Conservation (phyloP, 106 monocot genomes). For the Vanilla planifolia region DNA sequence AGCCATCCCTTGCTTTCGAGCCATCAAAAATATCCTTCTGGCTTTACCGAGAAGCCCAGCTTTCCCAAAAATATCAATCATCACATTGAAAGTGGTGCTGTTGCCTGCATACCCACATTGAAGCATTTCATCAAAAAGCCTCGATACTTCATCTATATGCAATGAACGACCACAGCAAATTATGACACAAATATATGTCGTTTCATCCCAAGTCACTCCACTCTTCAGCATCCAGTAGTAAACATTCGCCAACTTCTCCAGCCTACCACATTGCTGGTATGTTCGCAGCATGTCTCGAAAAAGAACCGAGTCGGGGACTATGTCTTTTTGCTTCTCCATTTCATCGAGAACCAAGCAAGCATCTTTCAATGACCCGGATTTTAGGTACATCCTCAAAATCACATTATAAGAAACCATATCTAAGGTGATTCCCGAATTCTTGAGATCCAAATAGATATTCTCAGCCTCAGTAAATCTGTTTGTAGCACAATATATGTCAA, state of each 20-base stretch:
- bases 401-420: slow-evolving; percentile 91
- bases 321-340: slow-evolving; percentile 65
- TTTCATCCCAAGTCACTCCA: slow-evolving; percentile 56
- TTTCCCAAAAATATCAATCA: slow-evolving; percentile 84
- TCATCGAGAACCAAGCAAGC: slow-evolving; percentile 67
- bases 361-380: slow-evolving; percentile 50
- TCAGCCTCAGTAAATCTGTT: slow-evolving; percentile 66
- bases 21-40: slow-evolving; percentile 58
- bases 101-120: slow-evolving; percentile 43
- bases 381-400: slow-evolving; percentile 83
- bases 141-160: slow-evolving; percentile 86
- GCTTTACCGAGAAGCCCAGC: slow-evolving; percentile 68
- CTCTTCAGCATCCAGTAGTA: slow-evolving; percentile 74
- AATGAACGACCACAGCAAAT: slow-evolving; percentile 86
- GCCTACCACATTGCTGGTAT: slow-evolving; percentile 68
- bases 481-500: slow-evolving; percentile 64
- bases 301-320: slow-evolving; percentile 72
- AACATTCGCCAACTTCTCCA: slow-evolving; percentile 50
- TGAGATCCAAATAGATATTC: slow-evolving; percentile 52
- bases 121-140: slow-evolving; percentile 84
- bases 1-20: slow-evolving; percentile 52
- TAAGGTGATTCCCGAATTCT: slow-evolving; percentile 35
- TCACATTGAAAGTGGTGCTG: slow-evolving; percentile 73
- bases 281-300: slow-evolving; percentile 88
- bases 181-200: slow-evolving; percentile 87